Evolutionary conservation across 108 stramenopile species (phyloP), one percentile per base, ranked within the genome.

Genomic region (Skeletonema menzelii): DNA sequence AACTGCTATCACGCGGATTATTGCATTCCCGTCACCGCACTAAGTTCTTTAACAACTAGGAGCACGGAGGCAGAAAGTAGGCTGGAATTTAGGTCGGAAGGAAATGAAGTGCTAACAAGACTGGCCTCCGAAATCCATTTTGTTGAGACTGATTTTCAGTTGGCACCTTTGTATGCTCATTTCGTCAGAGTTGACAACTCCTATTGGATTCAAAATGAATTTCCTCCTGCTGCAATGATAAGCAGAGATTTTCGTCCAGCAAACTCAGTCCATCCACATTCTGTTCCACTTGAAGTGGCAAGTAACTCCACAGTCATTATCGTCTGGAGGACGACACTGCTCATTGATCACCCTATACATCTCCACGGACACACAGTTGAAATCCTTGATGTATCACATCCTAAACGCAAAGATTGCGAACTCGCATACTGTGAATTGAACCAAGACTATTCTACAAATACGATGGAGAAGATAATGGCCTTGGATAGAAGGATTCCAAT

Each of bases 371-470:
- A 69, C 40, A 35, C 28, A 55, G 59, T 69, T 40, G 74, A 75
- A 75, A 61, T 75, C 28, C 74, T 75, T 60, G 74, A 69, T 22
- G 47, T 75, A 61, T 30, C 56, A 27, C 58, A 61, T 47, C 58
- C 74, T 4, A 24, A 58, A n/a, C 22, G 31, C 5, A 17, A 34
- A 40, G 57, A 67, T 46, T 74, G 73, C 65, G 47, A 56, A 7
- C 22, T 68, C 10, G 17, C 20, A 8, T 11, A n/a, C 4, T 75
- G 74, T 42, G 61, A 26, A 44, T 31, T 75, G 6, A 42, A 42
- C 40, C 49, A 53, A 53, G 49, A 53, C 22, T 53, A 53, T 7
- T 53, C 49, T 7, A 24, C 49, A 24, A 53, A 53, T 20, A 53
- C 22, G 4, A 8, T 53, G 49, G 59, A 69, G n/a, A 42, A 37